Base-by-base conservation (phyloP, 2,329 filamentous ascomycete species). In the Colletotrichum kahawae region DNA sequence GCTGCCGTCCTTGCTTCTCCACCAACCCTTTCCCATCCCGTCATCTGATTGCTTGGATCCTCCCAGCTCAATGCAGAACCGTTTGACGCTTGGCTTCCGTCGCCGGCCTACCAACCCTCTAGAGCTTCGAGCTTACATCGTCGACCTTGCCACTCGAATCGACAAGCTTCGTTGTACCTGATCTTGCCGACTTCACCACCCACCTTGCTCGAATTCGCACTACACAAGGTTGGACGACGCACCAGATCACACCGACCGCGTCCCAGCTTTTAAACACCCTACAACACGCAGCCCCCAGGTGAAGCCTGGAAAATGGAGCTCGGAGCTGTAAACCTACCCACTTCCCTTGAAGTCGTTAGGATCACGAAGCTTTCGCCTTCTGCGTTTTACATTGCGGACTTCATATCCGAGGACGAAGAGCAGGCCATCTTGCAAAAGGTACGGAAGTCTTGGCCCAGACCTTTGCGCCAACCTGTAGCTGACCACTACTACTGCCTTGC, bases 351-450 rank as follows among this genome's bases (percentile, higher is more conserved):
- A 63, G 82, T 87, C 43, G 86, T 84, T 68, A 87, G 84, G 77
- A 89, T 96, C 75, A 77, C 83, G 9, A 79, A 79, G 36, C 87
- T 95, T 3, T 93, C 94, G 6, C 82, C 88, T 2, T 86, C 89
- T 38, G 94, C 95, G 69, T 98, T 93, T 86, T 98, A 98, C 85
- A 93, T 98, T 72, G 90, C 95, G 9, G 88, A 96, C 82, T 98
- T 98, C 85, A 93, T 98, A 82, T 93, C 90, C 6, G 83, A 87
- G 70, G 90, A 93, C 59, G 95, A 98, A 84, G 95, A 98, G 85
- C 82, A 86, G 36, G 81, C 85, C 9, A 90, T 98, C 9, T 85
- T 98, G 63, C 85, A 91, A 68, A 97, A 95, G 88, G 94, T 94
- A 80, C 27, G 13, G 34, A 59, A 27, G 9, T n/a, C 12, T 13